Evolutionary conservation across 2,329 filamentous ascomycete species (phyloP).

Genomic region (Stachybotrys echinatus): DNA sequence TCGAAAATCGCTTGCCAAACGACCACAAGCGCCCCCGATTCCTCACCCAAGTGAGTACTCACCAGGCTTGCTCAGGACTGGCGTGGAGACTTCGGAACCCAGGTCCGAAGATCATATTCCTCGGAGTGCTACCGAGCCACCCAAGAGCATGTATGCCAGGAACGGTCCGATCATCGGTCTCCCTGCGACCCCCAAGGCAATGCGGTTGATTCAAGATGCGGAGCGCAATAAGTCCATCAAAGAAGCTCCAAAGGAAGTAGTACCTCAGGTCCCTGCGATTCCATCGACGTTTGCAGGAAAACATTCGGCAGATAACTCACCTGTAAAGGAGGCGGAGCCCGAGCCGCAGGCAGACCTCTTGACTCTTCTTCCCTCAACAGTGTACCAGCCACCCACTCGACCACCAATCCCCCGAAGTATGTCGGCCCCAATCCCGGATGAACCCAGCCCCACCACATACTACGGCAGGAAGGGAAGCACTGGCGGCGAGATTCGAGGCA

Average conservation of each 20-base stretch:
- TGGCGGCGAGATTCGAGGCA: slow-evolving; percentile 34
- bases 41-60: slow-evolving; percentile 61
- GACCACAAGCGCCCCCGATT: slow-evolving; percentile 75
- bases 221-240: slow-evolving; percentile 35
- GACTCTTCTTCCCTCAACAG: slow-evolving; percentile 52
- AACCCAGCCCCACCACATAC: slow-evolving; percentile 20
- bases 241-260: slow-evolving; percentile 28
- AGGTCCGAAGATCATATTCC: slow-evolving; percentile 40
- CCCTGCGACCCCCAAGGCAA: slow-evolving; percentile 87
- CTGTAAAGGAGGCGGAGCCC: slow-evolving; percentile 17
- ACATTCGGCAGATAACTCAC: slow-evolving; percentile 30
- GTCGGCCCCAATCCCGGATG: slow-evolving; percentile 49
- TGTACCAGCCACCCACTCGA: slow-evolving; percentile 50
- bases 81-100: slow-evolving; percentile 38
- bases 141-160: slow-evolving; percentile 43
- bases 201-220: slow-evolving; percentile 70
- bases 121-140: slow-evolving; percentile 62
- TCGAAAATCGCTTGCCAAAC: slow-evolving; percentile 73
- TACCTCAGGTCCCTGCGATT: slow-evolving; percentile 53
- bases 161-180: slow-evolving; percentile 61
- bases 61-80: slow-evolving; percentile 16
- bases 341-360: slow-evolving; percentile 22
- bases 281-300: slow-evolving; percentile 40
- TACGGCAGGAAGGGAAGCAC: slow-evolving; percentile 28
- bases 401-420: slow-evolving; percentile 53